Evolutionary conservation across 371 early-diverging fungal species (phyloP).

Genomic region (Mortierella sp.): DNA sequence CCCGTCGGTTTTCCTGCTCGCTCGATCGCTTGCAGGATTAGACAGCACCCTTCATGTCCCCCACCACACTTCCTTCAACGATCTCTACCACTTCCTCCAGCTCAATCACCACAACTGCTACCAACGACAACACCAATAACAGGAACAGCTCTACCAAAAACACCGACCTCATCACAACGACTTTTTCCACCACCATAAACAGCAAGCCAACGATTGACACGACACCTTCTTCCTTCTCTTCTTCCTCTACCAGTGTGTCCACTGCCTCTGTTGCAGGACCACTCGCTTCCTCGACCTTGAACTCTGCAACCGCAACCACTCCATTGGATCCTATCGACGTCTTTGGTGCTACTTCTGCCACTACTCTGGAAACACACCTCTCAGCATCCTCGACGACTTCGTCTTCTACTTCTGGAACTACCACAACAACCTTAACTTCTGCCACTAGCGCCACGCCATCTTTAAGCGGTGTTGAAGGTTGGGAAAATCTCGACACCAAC

Average conservation of each 20-base stretch:
- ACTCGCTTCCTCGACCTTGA: not conserved
- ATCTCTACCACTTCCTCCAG: not conserved
- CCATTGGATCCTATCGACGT: not conserved
- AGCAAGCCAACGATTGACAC: not conserved
- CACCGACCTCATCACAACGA: not conserved
- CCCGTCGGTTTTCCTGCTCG: not conserved
- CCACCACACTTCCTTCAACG: constrained; percentile 1
- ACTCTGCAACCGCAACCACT: too few relatives aligned
- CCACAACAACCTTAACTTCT: not conserved
- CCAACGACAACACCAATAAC: not conserved
- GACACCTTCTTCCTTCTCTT: not conserved
- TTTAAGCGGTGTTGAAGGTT: not conserved
- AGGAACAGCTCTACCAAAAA: not conserved
- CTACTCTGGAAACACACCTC: not conserved
- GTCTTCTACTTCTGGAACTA: not conserved
- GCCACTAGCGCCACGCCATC: not conserved
- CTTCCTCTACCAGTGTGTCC: not conserved
- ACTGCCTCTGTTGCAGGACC: not conserved
- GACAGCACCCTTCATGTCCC: not conserved
- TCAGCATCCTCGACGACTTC: not conserved
- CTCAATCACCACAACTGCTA: not conserved
- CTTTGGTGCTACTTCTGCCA: not conserved
- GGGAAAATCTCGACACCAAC: constrained; percentile 19
- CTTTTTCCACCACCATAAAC: not conserved
- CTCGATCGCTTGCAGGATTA: constrained; percentile 11